Conservation (phyloP, 495 filamentous ascomycete genomes). For the Penicillium coffeae region DNA sequence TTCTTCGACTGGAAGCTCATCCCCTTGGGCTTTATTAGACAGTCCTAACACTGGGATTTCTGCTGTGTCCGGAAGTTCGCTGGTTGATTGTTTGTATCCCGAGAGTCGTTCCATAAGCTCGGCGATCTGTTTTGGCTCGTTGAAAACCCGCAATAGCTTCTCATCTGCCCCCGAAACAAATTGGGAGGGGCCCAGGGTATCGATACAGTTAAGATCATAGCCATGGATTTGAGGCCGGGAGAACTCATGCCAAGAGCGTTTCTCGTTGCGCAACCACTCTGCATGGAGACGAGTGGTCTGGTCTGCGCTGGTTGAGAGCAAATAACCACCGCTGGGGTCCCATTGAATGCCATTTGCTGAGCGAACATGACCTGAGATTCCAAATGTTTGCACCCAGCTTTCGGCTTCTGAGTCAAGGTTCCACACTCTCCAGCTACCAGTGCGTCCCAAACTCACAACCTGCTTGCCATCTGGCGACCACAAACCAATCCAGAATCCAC, state of each 20-base stretch:
- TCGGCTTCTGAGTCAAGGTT: constrained; percentile 49
- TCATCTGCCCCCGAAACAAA: constrained; percentile 98
- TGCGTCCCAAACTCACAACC: constrained; percentile 79
- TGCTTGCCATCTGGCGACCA: constrained; percentile 78
- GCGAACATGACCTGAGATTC: constrained; percentile 79
- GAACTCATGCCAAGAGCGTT: constrained; percentile 86
- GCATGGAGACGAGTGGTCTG: constrained; percentile 93
- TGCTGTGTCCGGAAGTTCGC: constrained; percentile 73
- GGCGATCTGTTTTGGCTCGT: constrained; percentile 81
- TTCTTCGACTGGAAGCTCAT: constrained; percentile 46
- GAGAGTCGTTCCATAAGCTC: constrained; percentile 65
- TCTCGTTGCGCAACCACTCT: constrained; percentile 61
- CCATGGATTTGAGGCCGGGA: constrained; percentile 95
- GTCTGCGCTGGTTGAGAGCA: constrained; percentile 85
- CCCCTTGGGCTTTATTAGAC: constrained; percentile 87
- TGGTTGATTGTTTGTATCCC: constrained; percentile 44
- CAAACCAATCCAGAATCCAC: constrained; percentile 92
- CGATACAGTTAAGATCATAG: constrained; percentile 95
- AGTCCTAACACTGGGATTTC: constrained; percentile 92
- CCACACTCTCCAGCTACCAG: constrained; percentile 93
- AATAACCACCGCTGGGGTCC: constrained; percentile 76
- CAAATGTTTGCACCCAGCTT: constrained; percentile 70
- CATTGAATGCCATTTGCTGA: constrained; percentile 77
- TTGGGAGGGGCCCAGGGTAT: constrained; percentile 60
- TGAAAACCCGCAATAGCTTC: constrained; percentile 92